Evolutionary conservation across 805 yeast genomes (phyloP).

Genomic region (Ogataea glucozyma): DNA sequence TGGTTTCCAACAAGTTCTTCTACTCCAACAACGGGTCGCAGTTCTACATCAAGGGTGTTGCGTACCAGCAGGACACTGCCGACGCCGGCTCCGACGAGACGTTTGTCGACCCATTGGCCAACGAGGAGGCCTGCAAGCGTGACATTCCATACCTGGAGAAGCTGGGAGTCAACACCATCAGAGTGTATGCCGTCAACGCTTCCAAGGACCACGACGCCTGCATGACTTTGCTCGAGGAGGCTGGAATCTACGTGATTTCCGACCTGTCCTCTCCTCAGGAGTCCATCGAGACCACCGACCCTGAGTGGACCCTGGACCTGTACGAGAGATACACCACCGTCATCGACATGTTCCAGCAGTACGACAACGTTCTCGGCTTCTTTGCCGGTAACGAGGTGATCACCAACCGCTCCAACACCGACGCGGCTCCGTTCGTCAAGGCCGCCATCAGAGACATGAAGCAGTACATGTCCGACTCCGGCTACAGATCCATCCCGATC

Average conservation of each 20-base stretch:
- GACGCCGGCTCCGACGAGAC: slow-evolving; percentile 35
- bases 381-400: slow-evolving; percentile 98
- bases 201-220: slow-evolving; percentile 70
- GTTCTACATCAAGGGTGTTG: slow-evolving; percentile 85
- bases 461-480: slow-evolving; percentile 62
- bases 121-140: slow-evolving; percentile 66
- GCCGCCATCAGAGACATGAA: slow-evolving; percentile 93
- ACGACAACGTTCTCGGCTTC: slow-evolving; percentile 85
- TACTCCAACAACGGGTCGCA: slow-evolving; percentile 71
- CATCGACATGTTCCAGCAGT: slow-evolving; percentile 74
- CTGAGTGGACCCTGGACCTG: slow-evolving; percentile 73
- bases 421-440: slow-evolving; percentile 91
- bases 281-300: slow-evolving; percentile 76
- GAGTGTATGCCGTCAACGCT: slow-evolving; percentile 87
- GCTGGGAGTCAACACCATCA: slow-evolving; percentile 71
- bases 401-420: slow-evolving; percentile 78
- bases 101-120: slow-evolving; percentile 77
- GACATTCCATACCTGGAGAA: slow-evolving; percentile 76
- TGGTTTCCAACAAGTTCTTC: slow-evolving; percentile 76
- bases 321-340: slow-evolving; percentile 79
- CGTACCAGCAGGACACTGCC: slow-evolving; percentile 75
- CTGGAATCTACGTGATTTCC: slow-evolving; percentile 88
- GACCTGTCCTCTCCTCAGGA: slow-evolving; percentile 85
- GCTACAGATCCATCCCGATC: slow-evolving; percentile 81
- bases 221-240: slow-evolving; percentile 71